Evolutionary conservation across 257 asterid genomes (phyloP).

Genomic region (Scutellaria barbata): DNA sequence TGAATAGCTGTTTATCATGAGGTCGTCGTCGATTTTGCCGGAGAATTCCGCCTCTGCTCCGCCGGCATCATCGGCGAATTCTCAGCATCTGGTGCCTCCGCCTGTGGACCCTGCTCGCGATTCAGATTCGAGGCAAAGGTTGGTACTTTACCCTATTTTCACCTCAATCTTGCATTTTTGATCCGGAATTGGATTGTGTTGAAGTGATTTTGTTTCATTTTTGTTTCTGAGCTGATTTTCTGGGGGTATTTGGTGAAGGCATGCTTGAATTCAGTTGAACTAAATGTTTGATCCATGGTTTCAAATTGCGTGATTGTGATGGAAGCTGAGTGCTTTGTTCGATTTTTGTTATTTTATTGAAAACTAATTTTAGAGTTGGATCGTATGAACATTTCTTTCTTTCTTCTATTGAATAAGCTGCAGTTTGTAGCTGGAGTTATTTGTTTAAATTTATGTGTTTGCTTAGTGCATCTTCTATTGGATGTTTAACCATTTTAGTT

Average conservation of each 20-base stretch:
- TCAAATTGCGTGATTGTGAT: constrained; percentile 32
- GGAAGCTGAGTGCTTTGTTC: constrained; percentile 33
- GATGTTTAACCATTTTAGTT: constrained; percentile 20
- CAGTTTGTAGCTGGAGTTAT: constrained; percentile 24
- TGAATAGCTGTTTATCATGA: constrained; percentile 50
- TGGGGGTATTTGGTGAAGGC: constrained; percentile 25
- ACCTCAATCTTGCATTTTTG: constrained; percentile 41
- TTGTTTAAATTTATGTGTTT: not conserved
- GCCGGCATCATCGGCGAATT: constrained; percentile 43
- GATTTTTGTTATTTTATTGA: constrained; percentile 3
- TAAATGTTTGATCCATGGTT: constrained; percentile 42
- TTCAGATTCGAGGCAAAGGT: constrained; percentile 60
- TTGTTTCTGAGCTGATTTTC: constrained; percentile 30
- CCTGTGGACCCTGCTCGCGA: constrained; percentile 41
- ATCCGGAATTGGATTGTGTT: constrained; percentile 42
- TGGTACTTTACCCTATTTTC: constrained; percentile 25
- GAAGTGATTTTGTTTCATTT: not conserved
- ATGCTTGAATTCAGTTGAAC: constrained; percentile 33
- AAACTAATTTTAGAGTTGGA: constrained; percentile 14
- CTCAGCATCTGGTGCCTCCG: constrained; percentile 43
- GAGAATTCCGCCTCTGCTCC: constrained; percentile 57
- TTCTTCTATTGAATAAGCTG: not conserved
- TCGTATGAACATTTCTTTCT: constrained; percentile 3
- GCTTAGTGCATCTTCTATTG: constrained; percentile 9
- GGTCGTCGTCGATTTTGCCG: constrained; percentile 62